Base-by-base conservation (phyloP, 768 basidiomycete genomes). In the Phylloporus sp. region DNA sequence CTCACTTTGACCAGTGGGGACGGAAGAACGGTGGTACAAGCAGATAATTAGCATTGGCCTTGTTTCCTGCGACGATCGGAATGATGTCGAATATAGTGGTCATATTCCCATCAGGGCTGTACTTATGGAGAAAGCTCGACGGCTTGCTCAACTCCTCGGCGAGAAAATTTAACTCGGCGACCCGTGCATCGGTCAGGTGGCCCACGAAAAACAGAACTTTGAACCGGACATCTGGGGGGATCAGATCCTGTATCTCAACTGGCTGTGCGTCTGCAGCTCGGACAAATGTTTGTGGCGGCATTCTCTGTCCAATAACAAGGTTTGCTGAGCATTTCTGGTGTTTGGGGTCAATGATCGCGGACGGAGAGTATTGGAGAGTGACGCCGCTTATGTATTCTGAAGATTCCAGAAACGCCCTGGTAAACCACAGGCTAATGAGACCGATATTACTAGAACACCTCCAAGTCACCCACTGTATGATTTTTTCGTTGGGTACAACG, bases 361-460 rank as follows among this genome's bases (percentile, higher is more conserved):
- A 71, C 2, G 68, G 61, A 0, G 49, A 43, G 52, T 75, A 77
- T 11, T 70, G 65, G 14, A 72, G 61, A 7, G 70, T 69, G 21
- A 69, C 61, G n/a, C 64, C 64, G 20, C 60, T 64, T 14, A 61
- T 63, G 45, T 74, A 69, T 20, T 49, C 61, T n/a, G 65, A 66
- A 34, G 62, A 69, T 3, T 62, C 62, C 38, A 63, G 57, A 50
- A 65, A 69, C 2, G 59, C 58, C 15, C 70, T 72, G 48, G 29
- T n/a, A 32, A 31, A 13, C 24, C 11, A 27, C 27, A 11, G 8
- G 8, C 11, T 27, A 11, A 27, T 9, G 27, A 27, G 8, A 27
- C 27, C 7, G 27, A 27, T 11, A 8, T 8, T 11, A n/a, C 27
- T 11, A 8, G 27, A 27, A 27, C 27, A 27, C 27, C 27, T 27